phyloP scores from a whole-genome alignment of 2,329 filamentous ascomycete species.

The Arthroderma uncinatum region DNA sequence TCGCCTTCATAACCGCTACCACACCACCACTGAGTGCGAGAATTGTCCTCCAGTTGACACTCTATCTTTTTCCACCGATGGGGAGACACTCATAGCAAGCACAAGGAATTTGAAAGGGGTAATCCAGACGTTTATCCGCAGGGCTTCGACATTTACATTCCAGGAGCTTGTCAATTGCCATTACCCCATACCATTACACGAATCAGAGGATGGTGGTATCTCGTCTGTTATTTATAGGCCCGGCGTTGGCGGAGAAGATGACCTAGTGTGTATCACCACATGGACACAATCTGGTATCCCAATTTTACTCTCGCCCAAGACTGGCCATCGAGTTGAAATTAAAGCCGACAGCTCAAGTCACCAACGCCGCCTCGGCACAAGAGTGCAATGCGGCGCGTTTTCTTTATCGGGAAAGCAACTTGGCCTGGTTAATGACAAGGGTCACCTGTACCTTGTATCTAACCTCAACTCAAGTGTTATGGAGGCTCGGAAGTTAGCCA shows the following conservation, averaged over 20 bases:
- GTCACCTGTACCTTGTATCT: constrained; percentile 30
- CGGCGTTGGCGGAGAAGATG: constrained; percentile 25
- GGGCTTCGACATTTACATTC: constrained; percentile 29
- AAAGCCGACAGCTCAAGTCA: constrained; percentile 21
- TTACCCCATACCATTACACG: constrained; percentile 32
- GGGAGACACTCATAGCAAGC: constrained; percentile 31
- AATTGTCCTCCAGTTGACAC: constrained; percentile 32
- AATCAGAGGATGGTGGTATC: constrained; percentile 34
- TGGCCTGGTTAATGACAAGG: constrained; percentile 34
- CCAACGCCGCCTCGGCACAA: constrained; percentile 28
- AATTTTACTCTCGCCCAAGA: constrained; percentile 30
- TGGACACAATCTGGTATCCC: constrained; percentile 37
- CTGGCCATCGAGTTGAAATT: constrained; percentile 29
- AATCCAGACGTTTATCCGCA: constrained; percentile 31
- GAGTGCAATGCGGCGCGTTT: constrained; percentile 33
- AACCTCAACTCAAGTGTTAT: constrained; percentile 32
- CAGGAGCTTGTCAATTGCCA: constrained; percentile 29
- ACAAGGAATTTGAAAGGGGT: constrained; percentile 30
- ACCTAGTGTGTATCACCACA: constrained; percentile 31
- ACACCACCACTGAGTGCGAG: constrained; percentile 29
- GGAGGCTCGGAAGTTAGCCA: constrained; percentile 28
- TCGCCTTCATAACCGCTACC: constrained; percentile 26
- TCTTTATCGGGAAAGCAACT: constrained; percentile 31
- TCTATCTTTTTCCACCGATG: constrained; percentile 33
- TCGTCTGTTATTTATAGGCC: constrained; percentile 30